These are phyloP conservation scores for Termitomyces sp. DNA, from an alignment of 768 basidiomycete species.

Conservation along the genomic window DNA sequence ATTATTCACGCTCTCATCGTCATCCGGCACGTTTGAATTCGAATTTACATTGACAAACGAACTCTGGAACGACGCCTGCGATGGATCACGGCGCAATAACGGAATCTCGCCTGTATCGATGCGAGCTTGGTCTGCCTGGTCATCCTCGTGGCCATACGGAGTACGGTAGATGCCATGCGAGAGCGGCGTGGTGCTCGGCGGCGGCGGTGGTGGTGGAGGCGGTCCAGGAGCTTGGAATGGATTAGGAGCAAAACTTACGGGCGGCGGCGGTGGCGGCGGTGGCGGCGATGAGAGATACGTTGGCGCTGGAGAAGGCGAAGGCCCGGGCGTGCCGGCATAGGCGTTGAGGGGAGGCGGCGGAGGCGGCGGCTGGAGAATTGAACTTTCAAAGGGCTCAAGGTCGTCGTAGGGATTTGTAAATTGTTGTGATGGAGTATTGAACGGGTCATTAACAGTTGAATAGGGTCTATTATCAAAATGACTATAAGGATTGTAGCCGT, in stretches of 20 bases:
- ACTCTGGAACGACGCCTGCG: constrained; percentile 17
- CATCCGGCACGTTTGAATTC: constrained; percentile 12
- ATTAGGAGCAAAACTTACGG: constrained; percentile 1
- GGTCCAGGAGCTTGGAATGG: constrained; percentile 18
- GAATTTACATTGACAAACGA: constrained; percentile 15
- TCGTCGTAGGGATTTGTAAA: not conserved
- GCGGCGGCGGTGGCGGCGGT: too few relatives aligned
- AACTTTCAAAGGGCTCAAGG: constrained; percentile 13
- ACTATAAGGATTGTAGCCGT: constrained; percentile 54
- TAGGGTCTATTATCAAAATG: constrained; percentile 10
- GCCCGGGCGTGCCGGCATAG: too few relatives aligned
- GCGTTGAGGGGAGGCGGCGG: not conserved
- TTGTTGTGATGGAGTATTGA: not conserved
- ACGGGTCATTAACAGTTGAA: not conserved
- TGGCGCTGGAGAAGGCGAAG: constrained; percentile 2
- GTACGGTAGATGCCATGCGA: constrained; percentile 13
- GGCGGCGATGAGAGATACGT: too few relatives aligned
- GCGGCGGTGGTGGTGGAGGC: constrained; percentile 9
- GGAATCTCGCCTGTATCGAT: constrained; percentile 64
- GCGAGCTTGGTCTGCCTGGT: constrained; percentile 26
- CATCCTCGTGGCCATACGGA: constrained; percentile 36
- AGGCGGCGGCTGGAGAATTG: constrained; percentile 1
- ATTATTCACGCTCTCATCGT: constrained; percentile 35
- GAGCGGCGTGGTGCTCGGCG: constrained; percentile 15
- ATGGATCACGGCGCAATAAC: constrained; percentile 42